phyloP scores from a whole-genome alignment of 768 basidiomycete species.

The Amanita brunnescens region DNA sequence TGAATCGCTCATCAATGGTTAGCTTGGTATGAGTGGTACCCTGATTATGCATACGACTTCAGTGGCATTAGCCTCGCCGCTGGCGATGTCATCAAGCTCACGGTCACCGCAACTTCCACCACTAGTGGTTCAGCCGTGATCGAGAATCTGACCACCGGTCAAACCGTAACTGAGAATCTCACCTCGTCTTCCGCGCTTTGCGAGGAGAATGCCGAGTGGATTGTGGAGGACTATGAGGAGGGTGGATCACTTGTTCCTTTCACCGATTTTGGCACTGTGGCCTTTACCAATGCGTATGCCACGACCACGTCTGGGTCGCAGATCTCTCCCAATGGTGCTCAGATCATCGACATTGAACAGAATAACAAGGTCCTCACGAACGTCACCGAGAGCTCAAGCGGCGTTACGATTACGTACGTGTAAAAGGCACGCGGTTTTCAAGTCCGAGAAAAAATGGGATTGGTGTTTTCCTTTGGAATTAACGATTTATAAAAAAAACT shows the following conservation, averaged over 20 bases:
- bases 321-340: not conserved
- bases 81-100: not conserved
- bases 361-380: not conserved
- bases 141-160: no score
- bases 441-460: no score
- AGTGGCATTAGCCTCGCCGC: not conserved
- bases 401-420: not conserved
- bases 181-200: not conserved
- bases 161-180: not conserved
- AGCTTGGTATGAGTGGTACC: no score
- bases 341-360: not conserved
- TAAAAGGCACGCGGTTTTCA: not conserved
- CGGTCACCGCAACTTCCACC: not conserved
- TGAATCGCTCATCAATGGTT: no score
- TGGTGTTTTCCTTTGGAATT: no score
- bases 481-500: no score
- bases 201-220: no score
- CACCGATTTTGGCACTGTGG: not conserved
- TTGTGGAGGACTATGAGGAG: no score
- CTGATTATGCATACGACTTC: no score
- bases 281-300: not conserved
- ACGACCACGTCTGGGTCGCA: not conserved
- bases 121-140: not conserved
- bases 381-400: not conserved
- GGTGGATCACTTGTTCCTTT: not conserved